phyloP scores from a whole-genome alignment of 176 grass and related monocot species.

The Echinochloa phyllopogon region DNA sequence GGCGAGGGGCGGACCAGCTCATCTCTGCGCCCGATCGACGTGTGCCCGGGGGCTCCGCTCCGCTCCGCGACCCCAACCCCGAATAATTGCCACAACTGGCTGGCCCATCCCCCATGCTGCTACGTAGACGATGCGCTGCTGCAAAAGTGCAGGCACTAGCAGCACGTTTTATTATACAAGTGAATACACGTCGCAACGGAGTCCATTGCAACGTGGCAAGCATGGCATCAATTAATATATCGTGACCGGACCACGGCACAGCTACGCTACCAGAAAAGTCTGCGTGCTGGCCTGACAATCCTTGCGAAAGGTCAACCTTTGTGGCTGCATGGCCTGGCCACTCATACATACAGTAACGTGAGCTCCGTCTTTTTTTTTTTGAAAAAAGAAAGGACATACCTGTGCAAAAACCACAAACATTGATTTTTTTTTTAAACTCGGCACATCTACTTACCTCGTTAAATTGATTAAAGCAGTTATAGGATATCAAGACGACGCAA shows the following conservation, averaged over 20 bases:
- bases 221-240: background rate
- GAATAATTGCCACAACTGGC: too few relatives aligned
- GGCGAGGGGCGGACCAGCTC: too few relatives aligned
- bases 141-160: background rate
- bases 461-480: background rate
- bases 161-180: background rate
- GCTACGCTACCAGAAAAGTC: background rate
- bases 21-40: too few relatives aligned
- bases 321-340: background rate
- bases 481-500: background rate
- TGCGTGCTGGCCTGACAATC: background rate
- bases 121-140: background rate
- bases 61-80: too few relatives aligned
- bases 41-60: too few relatives aligned
- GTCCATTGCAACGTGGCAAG: background rate
- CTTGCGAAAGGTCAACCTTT: background rate
- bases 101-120: background rate
- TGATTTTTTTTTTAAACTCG: too few relatives aligned
- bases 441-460: background rate
- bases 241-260: too few relatives aligned
- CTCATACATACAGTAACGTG: background rate
- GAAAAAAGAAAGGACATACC: background rate
- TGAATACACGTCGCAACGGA: background rate
- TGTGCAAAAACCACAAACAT: background rate
- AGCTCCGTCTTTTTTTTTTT: background rate